Base-by-base conservation (phyloP, 176 grass and related monocot genomes). In the Musa itinerans region DNA sequence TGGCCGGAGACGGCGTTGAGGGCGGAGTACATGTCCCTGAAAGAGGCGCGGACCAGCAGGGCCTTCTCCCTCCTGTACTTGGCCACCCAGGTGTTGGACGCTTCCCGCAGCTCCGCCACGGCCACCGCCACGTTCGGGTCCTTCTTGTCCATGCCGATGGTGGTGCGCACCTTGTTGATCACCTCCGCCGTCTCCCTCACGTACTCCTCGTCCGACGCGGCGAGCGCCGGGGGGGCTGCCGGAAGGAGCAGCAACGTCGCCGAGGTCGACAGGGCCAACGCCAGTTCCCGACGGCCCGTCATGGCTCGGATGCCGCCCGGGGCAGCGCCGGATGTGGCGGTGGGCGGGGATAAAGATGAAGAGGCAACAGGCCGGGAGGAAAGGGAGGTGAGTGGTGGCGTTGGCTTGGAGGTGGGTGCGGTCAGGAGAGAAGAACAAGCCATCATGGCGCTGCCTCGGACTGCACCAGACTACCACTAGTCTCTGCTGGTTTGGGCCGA, bases 1-100 rank as follows among this genome's bases (percentile, higher is more conserved):
- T 99, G 96, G 15, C 90, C 96, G 2, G 96, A 99, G 15, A 95
- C 89, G 75, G 96, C 96, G 78, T 99, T 99, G 77, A 99, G 83
- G 54, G 96, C 96, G 24, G 96, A 95, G 82, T 99, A 99, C 83
- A 95, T 95, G 78, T 99, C 96, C 69, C 96, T 78, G 86, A 99
- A 99, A 34, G 96, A 99, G 10, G 85, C 23, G 43, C 90, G 76
- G 8, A 89, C 96, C 56, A 99, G 91, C 74, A 95, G 86, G 22
- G 59, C 51, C 81, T 95, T 99, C 88, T 99, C 88, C 25, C 96
- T 75, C 43, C 91, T 78, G 86, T 92, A 99, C 83, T 95, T 99
- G 77, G 96, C 86, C 83, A 99, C 96, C 96, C 96, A 99, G 58
- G 79, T 43, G 83, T 94, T 99, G 71, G 96, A 99, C 13, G 92